Base-by-base conservation (phyloP, 345 rosid species). In the Pistacia vera region DNA sequence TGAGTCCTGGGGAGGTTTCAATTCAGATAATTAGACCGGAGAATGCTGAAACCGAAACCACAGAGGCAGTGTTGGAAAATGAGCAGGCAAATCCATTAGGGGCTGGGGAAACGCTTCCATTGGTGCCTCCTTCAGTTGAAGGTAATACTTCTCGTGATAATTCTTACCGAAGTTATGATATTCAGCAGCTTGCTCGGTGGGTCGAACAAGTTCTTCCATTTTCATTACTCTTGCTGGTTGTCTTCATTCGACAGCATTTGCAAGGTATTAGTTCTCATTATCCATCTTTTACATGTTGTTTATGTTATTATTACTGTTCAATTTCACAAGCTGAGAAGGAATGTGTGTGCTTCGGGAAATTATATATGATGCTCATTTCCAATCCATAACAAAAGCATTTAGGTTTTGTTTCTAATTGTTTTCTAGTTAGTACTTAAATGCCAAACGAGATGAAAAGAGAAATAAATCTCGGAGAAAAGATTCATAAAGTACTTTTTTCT, bases 191-290 rank as follows among this genome's bases (percentile, higher is more conserved):
- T 48, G 86, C 90, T 12, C 79, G 90, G 71, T 86, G 92, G 88
- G 71, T 88, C 66, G 90, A 90, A 78, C 92, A 88, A 54, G 62
- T 85, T 69, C 87, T 88, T 61, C 90, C 92, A 0, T 88, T 90
- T 76, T 80, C 88, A 10, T 75, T 90, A 85, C 80, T 90, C 3
- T 75, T 87, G 54, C 62, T 88, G 66, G 78, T 90, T 46, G 91
- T 86, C 9, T 90, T 87, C 76, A 79, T 90, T 68, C 87, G 92
- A 35, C 90, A 87, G 78, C 94, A 90, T 79, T 83, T 90, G 74
- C 90, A 82, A 85, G 94, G 92, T 87, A 81, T 20, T 72, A 5
- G n/a, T 18, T 58, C 49, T 69, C 64, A 3, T 35, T 46, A 46
- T 44, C 59, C 41, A 12, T n/a, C 0, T 54, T 57, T 6, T 18